Conservation (phyloP, 176 grass and related monocot species). For the Musa itinerans region DNA sequence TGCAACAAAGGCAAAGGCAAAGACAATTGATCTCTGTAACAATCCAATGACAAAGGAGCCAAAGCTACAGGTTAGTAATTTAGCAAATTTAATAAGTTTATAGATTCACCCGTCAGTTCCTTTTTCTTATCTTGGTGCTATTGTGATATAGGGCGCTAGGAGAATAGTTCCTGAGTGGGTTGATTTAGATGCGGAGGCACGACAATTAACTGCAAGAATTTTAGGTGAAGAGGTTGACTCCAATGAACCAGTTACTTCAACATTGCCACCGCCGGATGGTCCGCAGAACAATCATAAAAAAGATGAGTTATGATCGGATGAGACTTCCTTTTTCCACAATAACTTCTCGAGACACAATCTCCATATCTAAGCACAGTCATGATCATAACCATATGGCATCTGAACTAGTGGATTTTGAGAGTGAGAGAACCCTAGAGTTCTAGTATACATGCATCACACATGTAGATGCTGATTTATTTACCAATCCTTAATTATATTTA, state of each 20-base stretch:
- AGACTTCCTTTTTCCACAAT: too few species aligned
- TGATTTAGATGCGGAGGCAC: conserved; percentile 65
- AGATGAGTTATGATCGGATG: too few species aligned
- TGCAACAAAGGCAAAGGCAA: conserved; percentile 81
- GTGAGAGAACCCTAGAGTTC: too few species aligned
- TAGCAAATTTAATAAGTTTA: background rate
- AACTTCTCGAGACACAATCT: too few species aligned
- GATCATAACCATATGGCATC: too few species aligned
- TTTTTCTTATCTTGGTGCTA: background rate
- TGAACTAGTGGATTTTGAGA: too few species aligned
- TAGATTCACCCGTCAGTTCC: background rate
- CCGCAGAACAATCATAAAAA: too few species aligned
- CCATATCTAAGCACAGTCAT: too few species aligned
- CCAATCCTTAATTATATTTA: too few species aligned
- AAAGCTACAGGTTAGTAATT: conserved; percentile 75
- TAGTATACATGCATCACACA: too few species aligned
- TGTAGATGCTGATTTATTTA: too few species aligned
- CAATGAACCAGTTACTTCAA: background rate
- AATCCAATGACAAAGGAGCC: conserved; percentile 99
- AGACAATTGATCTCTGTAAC: conserved; percentile 97
- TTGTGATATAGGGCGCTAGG: conserved; percentile 55
- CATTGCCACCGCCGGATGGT: background rate
- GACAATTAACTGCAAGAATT: conserved; percentile 48
- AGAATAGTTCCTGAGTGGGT: conserved; percentile 93
- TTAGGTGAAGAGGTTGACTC: conserved; percentile 34